phyloP scores from a whole-genome alignment of 805 yeast genomes.

The Kluyveromyces nonfermentans region DNA sequence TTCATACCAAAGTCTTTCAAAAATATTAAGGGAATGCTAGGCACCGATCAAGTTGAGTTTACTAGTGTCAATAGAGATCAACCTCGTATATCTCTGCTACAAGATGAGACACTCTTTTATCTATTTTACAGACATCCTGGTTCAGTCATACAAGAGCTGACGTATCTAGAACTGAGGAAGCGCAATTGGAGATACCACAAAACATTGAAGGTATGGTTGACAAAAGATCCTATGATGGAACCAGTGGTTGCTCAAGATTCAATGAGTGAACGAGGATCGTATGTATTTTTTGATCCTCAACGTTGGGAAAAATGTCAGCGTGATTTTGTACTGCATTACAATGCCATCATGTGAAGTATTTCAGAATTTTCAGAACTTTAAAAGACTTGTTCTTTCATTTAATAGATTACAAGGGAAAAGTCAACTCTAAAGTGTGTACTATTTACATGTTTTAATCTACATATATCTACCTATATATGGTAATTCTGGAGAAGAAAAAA shows the following conservation, averaged over 20 bases:
- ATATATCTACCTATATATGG: neutral
- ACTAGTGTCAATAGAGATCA: conserved; percentile 29
- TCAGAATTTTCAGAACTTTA: neutral
- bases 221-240: conserved; percentile 85
- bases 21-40: conserved; percentile 25
- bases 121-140: conserved; percentile 90
- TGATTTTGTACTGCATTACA: conserved; percentile 52
- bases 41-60: conserved; percentile 24
- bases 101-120: conserved; percentile 88
- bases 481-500: neutral
- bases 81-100: conserved; percentile 50
- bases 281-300: conserved; percentile 90
- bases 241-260: conserved; percentile 74
- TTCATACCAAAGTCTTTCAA: conserved; percentile 50
- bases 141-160: conserved; percentile 86
- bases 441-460: neutral
- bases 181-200: conserved; percentile 97
- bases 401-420: neutral
- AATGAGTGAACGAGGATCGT: conserved; percentile 78
- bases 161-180: conserved; percentile 81
- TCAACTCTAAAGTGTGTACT: conserved; percentile 1
- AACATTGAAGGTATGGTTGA: conserved; percentile 91
- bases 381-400: neutral
- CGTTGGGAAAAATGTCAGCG: conserved; percentile 90
- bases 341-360: conserved; percentile 43